These are phyloP conservation scores for Phytophthora colocasiae DNA, from an alignment of 352 stramenopile species.

Conservation along the genomic window DNA sequence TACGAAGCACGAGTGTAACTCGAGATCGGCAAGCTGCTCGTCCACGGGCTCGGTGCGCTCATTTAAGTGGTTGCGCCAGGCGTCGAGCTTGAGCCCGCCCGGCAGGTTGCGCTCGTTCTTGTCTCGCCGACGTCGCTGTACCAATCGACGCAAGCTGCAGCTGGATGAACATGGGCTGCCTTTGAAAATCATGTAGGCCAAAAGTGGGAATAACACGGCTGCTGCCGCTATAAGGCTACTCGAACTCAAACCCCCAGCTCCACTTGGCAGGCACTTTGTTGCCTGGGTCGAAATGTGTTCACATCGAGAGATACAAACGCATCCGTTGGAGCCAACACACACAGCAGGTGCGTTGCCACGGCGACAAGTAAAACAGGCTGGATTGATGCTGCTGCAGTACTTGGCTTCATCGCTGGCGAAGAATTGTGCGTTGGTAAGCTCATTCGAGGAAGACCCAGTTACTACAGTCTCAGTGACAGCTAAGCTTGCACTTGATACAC, in stretches of 20 bases:
- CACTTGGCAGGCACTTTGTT: constrained; percentile 13
- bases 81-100: constrained; percentile 26
- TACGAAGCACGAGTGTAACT: constrained; percentile 38
- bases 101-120: constrained; percentile 20
- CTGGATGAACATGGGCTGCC: constrained; percentile 14
- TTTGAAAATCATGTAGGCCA: constrained; percentile 27
- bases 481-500: constrained; percentile 16
- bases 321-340: constrained; percentile 16
- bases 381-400: constrained; percentile 25
- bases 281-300: constrained; percentile 24
- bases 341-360: constrained; percentile 10
- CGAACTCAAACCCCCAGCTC: not conserved
- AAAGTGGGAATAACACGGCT: constrained; percentile 21
- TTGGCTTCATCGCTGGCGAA: constrained; percentile 19
- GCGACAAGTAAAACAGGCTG: constrained; percentile 29
- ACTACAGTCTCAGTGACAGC: not conserved
- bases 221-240: constrained; percentile 11
- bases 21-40: constrained; percentile 27
- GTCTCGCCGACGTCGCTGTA: constrained; percentile 5
- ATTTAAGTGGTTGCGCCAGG: constrained; percentile 29
- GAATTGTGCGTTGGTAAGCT: constrained; percentile 2
- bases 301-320: constrained; percentile 30
- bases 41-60: constrained; percentile 22
- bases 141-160: constrained; percentile 12
- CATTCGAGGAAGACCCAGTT: not conserved